Evolutionary conservation across 441 rosid genomes (phyloP).

Genomic region (Iberis amara): DNA sequence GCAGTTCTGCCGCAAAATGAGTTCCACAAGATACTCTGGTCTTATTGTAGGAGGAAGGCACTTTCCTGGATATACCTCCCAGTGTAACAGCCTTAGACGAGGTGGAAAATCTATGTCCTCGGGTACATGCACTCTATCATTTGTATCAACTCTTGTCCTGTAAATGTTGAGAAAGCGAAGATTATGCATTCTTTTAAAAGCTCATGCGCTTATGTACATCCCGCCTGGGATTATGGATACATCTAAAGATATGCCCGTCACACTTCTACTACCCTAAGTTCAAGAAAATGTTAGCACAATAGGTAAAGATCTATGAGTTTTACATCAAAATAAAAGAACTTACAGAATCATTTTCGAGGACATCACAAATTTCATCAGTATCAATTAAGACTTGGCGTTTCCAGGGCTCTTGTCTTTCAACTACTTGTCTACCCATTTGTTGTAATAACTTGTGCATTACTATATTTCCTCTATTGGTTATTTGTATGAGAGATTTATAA

Average conservation of each 20-base stretch:
- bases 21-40: slow-evolving; percentile 7
- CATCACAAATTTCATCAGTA: neutral
- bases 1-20: neutral
- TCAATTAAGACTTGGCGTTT: slow-evolving; percentile 12
- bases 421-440: slow-evolving; percentile 7
- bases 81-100: slow-evolving; percentile 10
- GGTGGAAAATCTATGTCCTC: slow-evolving; percentile 15
- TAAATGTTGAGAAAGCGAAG: slow-evolving; percentile 15
- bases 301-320: neutral
- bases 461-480: neutral
- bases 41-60: neutral
- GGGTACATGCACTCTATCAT: neutral
- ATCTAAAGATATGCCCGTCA: slow-evolving; percentile 14
- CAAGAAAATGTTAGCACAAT: neutral
- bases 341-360: slow-evolving; percentile 11
- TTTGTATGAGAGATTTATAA: slow-evolving; percentile 1
- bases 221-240: neutral
- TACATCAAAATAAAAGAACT: neutral
- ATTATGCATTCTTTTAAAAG: neutral
- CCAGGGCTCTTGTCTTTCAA: neutral
- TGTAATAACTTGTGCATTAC: slow-evolving; percentile 19
- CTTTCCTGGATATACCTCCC: slow-evolving; percentile 16
- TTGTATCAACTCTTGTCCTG: neutral
- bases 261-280: slow-evolving; percentile 3
- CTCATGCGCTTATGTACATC: neutral